phyloP scores from a whole-genome alignment of 2,329 filamentous ascomycete species.

The Shiraia sp. region DNA sequence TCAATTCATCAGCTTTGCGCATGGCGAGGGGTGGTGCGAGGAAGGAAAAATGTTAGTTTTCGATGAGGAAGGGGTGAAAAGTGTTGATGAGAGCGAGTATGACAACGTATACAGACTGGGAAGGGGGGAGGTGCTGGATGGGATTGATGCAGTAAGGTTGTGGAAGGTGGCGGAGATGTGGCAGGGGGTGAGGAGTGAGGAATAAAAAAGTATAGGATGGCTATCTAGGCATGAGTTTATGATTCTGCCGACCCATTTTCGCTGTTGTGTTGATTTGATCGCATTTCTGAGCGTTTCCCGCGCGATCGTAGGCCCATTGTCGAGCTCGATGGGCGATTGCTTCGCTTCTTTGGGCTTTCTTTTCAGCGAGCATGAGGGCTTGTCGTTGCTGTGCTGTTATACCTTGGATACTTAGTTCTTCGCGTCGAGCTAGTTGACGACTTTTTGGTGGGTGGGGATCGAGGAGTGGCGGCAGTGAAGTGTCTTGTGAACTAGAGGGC shows the following conservation, averaged over 20 bases:
- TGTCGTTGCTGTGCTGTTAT: slow-evolving; percentile 17
- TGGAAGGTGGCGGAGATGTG: slow-evolving; percentile 32
- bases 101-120: slow-evolving; percentile 25
- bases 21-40: slow-evolving; percentile 28
- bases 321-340: slow-evolving; percentile 13
- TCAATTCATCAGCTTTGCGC: slow-evolving; percentile 26
- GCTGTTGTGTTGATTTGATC: slow-evolving; percentile 3
- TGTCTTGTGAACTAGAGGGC: too few species aligned
- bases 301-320: slow-evolving; percentile 18
- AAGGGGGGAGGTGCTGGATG: slow-evolving; percentile 23
- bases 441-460: not conserved
- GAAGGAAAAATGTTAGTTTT: slow-evolving; percentile 28
- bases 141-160: slow-evolving; percentile 24
- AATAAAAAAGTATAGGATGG: slow-evolving; percentile 1
- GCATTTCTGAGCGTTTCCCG: slow-evolving; percentile 18
- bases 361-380: slow-evolving; percentile 22
- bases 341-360: slow-evolving; percentile 23
- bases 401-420: slow-evolving; percentile 18
- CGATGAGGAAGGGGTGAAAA: slow-evolving; percentile 8
- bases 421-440: slow-evolving; percentile 6
- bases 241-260: slow-evolving; percentile 6
- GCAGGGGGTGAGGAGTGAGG: slow-evolving; percentile 32
- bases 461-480: too few species aligned
- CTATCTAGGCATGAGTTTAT: slow-evolving; percentile 5
- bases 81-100: slow-evolving; percentile 23